A percentile compares a stretch with the other conserved stretches of the same genome.
phyloP scores from a whole-genome alignment of 768 basidiomycete genomes.

The Omphalotus guepiniiformis region DNA sequence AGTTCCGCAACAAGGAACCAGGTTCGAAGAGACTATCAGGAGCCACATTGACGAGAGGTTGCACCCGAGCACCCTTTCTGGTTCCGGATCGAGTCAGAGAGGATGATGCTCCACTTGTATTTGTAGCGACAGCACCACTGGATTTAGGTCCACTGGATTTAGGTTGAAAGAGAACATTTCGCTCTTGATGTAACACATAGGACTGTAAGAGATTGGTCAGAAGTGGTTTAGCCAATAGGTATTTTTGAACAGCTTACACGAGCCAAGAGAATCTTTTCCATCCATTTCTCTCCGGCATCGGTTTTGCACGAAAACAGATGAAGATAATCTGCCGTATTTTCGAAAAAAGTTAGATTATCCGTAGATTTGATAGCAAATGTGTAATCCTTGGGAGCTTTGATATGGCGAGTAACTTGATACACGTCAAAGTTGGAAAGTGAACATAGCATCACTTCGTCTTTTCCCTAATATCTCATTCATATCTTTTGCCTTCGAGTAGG shows the following conservation, averaged over 20 bases:
- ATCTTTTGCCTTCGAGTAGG: constrained; percentile 5
- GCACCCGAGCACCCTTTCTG: constrained; percentile 21
- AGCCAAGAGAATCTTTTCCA: constrained; percentile 76
- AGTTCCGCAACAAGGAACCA: constrained; percentile 59
- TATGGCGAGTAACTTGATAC: constrained; percentile 69
- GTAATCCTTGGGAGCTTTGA: constrained; percentile 81
- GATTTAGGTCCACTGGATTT: constrained; percentile 25
- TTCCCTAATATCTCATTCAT: constrained; percentile 51
- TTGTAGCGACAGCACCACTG: constrained; percentile 17
- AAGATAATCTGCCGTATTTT: constrained; percentile 82
- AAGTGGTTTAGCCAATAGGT: neutral
- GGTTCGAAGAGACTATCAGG: constrained; percentile 61
- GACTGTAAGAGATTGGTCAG: constrained; percentile 44
- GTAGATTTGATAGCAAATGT: constrained; percentile 87
- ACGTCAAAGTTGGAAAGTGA: constrained; percentile 87
- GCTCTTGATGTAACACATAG: constrained; percentile 79
- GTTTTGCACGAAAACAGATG: constrained; percentile 81
- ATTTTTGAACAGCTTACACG: constrained; percentile 54
- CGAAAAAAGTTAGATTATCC: constrained; percentile 82
- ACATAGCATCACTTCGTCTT: constrained; percentile 80
- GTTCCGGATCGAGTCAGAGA: constrained; percentile 39
- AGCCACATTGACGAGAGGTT: constrained; percentile 43
- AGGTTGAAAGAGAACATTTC: constrained; percentile 57
- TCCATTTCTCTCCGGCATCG: constrained; percentile 71
- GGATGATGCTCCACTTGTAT: constrained; percentile 8